phyloP scores from a whole-genome alignment of 352 stramenopile genomes.

The Globisporangium takayamanum region DNA sequence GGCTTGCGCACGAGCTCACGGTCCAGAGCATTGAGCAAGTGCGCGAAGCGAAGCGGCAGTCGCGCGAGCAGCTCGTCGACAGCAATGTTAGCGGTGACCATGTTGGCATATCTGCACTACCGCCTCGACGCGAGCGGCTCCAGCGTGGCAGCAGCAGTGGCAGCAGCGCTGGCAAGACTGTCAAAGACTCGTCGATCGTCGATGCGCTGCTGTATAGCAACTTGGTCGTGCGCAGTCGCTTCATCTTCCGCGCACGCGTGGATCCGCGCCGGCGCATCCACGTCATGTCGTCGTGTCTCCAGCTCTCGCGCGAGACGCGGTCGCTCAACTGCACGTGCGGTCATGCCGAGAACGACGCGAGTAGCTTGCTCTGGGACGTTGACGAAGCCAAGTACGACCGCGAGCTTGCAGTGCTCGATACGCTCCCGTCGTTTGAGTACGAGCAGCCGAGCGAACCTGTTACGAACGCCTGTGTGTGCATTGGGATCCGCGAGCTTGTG shows the following conservation, averaged over 20 bases:
- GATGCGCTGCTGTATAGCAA: slow-evolving; percentile 77
- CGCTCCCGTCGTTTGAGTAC: slow-evolving; percentile 58
- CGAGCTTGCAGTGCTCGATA: slow-evolving; percentile 53
- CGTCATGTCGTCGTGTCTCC: slow-evolving; percentile 60
- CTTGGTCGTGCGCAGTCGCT: slow-evolving; percentile 67
- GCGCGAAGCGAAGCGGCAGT: slow-evolving; percentile 38
- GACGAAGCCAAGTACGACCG: slow-evolving; percentile 72
- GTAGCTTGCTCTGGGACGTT: slow-evolving; percentile 57
- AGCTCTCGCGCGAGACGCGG: slow-evolving; percentile 59
- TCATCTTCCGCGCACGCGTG: slow-evolving; percentile 73
- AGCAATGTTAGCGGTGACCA: slow-evolving; percentile 17
- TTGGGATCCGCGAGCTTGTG: slow-evolving; percentile 71
- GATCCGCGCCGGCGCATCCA: slow-evolving; percentile 66
- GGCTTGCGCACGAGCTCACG: slow-evolving; percentile 63
- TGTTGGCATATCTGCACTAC: background rate
- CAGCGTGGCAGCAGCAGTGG: slow-evolving; percentile 4
- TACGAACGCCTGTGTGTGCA: slow-evolving; percentile 44
- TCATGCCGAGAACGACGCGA: slow-evolving; percentile 67
- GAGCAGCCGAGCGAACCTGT: slow-evolving; percentile 18
- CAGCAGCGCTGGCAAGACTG: slow-evolving; percentile 9
- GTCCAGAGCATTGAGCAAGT: slow-evolving; percentile 68
- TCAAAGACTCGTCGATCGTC: slow-evolving; percentile 63
- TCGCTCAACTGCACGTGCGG: slow-evolving; percentile 66
- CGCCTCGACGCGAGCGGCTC: slow-evolving; percentile 13
- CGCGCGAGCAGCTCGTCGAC: slow-evolving; percentile 30